Conservation (phyloP, 306 rosid species). For the Quercus gilva region DNA sequence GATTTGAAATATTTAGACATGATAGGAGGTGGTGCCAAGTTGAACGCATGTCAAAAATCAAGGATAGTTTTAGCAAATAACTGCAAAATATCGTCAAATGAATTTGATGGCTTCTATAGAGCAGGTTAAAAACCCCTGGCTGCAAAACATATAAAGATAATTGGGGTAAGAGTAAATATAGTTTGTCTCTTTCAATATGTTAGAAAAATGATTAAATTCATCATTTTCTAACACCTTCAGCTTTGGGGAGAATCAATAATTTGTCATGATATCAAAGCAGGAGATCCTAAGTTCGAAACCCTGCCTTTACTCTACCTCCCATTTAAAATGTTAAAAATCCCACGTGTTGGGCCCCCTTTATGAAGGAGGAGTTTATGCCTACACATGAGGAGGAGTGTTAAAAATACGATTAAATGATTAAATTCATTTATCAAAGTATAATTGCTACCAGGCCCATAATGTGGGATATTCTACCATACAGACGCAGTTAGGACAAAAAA, state of each 20-base stretch:
- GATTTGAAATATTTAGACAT: not conserved
- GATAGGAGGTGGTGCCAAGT: not conserved
- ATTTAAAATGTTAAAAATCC: too few relatives aligned
- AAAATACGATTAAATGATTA: too few relatives aligned
- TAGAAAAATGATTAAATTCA: too few relatives aligned
- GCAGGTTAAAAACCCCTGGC: not conserved
- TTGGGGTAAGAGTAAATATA: not conserved
- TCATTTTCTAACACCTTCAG: too few relatives aligned
- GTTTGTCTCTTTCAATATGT: not conserved
- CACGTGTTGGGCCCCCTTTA: too few relatives aligned
- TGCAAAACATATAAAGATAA: not conserved
- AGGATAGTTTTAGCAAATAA: not conserved
- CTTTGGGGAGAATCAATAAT: too few relatives aligned
- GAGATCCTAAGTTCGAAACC: too few relatives aligned
- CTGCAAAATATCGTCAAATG: not conserved
- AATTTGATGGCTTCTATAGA: not conserved
- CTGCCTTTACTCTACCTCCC: too few relatives aligned
- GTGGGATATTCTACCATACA: not conserved
- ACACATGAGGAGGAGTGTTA: too few relatives aligned
- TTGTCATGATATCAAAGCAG: too few relatives aligned
- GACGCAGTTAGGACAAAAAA: not conserved
- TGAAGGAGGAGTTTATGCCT: too few relatives aligned
- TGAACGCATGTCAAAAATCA: not conserved
- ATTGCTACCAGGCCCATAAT: not conserved
- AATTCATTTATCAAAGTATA: not conserved